These are phyloP conservation scores for Microdochium bolleyi DNA, from an alignment of 2,329 filamentous ascomycete genomes.

Conservation along the genomic window DNA sequence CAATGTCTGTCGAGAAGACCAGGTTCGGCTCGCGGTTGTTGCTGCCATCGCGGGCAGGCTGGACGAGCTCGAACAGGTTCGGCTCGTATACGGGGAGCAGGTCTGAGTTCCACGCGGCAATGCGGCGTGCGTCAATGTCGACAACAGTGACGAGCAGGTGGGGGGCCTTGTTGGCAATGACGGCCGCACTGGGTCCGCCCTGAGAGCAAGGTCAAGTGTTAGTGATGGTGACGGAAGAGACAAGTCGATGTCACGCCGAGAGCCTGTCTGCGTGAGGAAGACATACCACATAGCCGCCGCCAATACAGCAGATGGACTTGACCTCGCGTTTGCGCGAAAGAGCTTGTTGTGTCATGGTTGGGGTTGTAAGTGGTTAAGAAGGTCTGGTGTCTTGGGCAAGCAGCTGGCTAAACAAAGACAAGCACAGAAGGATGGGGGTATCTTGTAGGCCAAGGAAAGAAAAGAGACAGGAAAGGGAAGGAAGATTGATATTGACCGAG, in stretches of 20 bases:
- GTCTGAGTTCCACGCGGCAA: constrained; percentile 65
- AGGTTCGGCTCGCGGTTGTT: constrained; percentile 52
- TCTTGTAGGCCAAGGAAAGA: neutral
- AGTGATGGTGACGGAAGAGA: neutral
- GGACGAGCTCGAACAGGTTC: constrained; percentile 60
- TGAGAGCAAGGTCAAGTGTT: neutral
- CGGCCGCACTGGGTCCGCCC: constrained; percentile 69
- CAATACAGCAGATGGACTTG: constrained; percentile 3
- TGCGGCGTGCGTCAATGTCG: constrained; percentile 57
- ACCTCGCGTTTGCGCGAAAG: neutral
- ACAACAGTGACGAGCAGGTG: constrained; percentile 66
- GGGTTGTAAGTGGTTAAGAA: neutral
- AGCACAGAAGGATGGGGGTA: neutral
- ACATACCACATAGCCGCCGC: constrained; percentile 1
- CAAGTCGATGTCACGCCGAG: no score
- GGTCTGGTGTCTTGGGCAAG: neutral
- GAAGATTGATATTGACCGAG: neutral
- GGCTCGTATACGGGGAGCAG: constrained; percentile 72
- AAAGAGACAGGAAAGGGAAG: neutral
- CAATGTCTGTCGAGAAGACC: constrained; percentile 64
- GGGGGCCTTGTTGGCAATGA: constrained; percentile 68
- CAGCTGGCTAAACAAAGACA: neutral
- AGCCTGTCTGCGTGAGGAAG: neutral
- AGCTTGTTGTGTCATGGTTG: neutral
- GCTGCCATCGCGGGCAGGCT: constrained; percentile 52